A percentile compares a stretch with the other conserved stretches of the same genome.
These are phyloP conservation scores for Gossypioides kirkii DNA, from an alignment of 345 rosid genomes.

Conservation along the genomic window DNA sequence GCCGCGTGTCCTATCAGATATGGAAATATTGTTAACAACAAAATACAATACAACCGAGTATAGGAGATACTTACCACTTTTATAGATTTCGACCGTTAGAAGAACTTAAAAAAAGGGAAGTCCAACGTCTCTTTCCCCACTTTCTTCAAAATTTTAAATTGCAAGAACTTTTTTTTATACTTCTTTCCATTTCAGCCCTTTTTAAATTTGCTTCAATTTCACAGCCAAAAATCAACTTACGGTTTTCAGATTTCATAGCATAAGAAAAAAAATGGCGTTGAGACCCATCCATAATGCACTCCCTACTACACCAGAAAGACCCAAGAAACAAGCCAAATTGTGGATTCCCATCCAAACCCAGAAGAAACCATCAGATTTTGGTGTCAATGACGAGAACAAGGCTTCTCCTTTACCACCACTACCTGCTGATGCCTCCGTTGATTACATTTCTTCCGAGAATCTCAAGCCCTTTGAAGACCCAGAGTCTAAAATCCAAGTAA, in stretches of 20 bases:
- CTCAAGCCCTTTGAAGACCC: slow-evolving; percentile 17
- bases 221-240: not conserved
- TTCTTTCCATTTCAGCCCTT: not conserved
- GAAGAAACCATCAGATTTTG: slow-evolving; percentile 16
- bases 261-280: slow-evolving; percentile 52
- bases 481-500: slow-evolving; percentile 15
- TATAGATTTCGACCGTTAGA: not conserved
- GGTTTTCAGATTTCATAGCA: not conserved
- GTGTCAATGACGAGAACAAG: slow-evolving; percentile 13
- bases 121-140: slow-evolving; percentile 9
- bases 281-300: slow-evolving; percentile 83
- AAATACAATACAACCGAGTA: not conserved
- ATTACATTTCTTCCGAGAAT: slow-evolving; percentile 14
- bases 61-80: not conserved
- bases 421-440: not conserved
- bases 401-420: slow-evolving; percentile 13
- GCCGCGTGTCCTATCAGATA: not conserved
- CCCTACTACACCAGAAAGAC: slow-evolving; percentile 51
- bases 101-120: not conserved
- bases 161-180: not conserved
- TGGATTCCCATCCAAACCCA: slow-evolving; percentile 15
- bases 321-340: slow-evolving; percentile 59
- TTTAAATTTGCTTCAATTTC: not conserved
- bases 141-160: slow-evolving; percentile 7
- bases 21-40: not conserved